Evolutionary conservation across 2,329 filamentous ascomycete species (phyloP), one percentile per base, ranked within the genome.

Genomic region (Neocucurbitaria cava): DNA sequence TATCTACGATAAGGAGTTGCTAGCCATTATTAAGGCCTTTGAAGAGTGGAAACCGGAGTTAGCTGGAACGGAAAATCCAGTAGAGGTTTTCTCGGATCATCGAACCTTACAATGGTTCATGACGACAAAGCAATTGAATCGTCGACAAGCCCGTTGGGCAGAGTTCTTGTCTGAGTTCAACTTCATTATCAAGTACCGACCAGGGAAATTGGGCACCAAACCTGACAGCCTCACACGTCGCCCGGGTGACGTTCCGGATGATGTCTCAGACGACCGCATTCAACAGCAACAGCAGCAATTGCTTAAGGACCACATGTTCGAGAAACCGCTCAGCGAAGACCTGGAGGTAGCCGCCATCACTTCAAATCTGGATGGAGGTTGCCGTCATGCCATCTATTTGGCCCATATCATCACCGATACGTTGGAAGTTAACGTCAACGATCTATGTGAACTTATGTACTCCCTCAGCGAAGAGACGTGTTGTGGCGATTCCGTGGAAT

Each of bases 1-100:
- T 13, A 75, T 75, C 9, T 62, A 76, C 44, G 56, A 77, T 45
- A 75, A 77, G 47, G 72, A 76, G 61, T 59, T 78, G 0, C 40
- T 77, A 3, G 70, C 71, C 2, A 71, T 78, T 28, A 49, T 77
- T 1, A 18, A 43, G 11, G 33, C 42, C n/a, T 61, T 76, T 13
- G 44, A 71, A 46, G 44, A 68, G 47, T 75, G 54, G 66, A 21
- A 52, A 13, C 10, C 18, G 11, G 9, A 52, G 24, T 41, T 53
- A 2, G 2, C 43, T 6, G 44, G 17, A 38, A 8, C 41, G 18
- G 48, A 66, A 15, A 47, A 58, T 20, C 56, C 70, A 2, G 50
- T 67, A 31, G 68, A 58, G 5, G 59, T 76, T 1, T 45, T 68
- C 17, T 66, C 60, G 2, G 58, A 77, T 54, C 56, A 77, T 54